Base-by-base conservation (phyloP, 768 basidiomycete genomes). In the Crucibulum laeve region DNA sequence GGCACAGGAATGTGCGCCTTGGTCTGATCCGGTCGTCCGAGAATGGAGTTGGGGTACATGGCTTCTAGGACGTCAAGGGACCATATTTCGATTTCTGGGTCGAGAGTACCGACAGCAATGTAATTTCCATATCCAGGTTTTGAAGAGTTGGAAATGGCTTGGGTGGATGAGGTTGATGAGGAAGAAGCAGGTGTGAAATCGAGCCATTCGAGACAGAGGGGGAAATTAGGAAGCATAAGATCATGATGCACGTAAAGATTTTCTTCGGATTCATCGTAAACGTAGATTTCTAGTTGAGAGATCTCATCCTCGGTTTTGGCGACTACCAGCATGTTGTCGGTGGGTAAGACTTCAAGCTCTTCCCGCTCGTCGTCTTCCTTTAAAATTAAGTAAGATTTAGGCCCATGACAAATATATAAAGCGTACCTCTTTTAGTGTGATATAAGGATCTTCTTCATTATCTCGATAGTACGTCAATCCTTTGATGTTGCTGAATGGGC, bases 31-130 rank as follows among this genome's bases (percentile, higher is more conserved):
- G 90, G 90, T 32, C 92, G 81, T 19, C 96, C 96, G 25, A 99
- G 82, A 45, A 99, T 81, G 43, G 86, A 82, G 49, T 86, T 81
- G 0, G 96, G 96, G 61, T 95, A 98, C 73, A 98, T 84, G 15
- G 90, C 83, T 56, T 98, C 95, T 38, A 99, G 76, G 23, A 87
- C 74, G 61, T 98, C 94, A 40, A 97, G 74, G 13, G 92, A 94
- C 91, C 94, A 99, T 53, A 99, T 95, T 64, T 99, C 96, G 49
- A 99, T 97, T 58, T 95, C 91, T 18, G 96, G 95, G 51, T 98
- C 94, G 43, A 98, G 80, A 2, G 93, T 95, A 10, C 95, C 96
- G 14, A 99, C 93, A 1, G 96, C 96, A 52, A 99, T 84, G 63
- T 89, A 97, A 60, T 86, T 95, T 4, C 92, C 92, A 40, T 80